Evolutionary conservation across 2,329 filamentous ascomycete species (phyloP).

Genomic region (Penicillium sp.): DNA sequence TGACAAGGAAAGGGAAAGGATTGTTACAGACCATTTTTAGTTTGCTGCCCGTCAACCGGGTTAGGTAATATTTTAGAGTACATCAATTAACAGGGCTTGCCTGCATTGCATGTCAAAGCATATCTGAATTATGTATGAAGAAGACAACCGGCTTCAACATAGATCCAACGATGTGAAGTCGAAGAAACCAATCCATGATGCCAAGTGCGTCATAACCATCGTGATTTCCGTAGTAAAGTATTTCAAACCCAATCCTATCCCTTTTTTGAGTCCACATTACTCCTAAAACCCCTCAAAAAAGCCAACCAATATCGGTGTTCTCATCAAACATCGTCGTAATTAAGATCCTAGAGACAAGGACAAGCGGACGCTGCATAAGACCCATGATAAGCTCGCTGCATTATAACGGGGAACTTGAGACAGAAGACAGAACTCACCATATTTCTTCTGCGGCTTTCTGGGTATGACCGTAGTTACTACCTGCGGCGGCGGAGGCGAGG

Average conservation of each 20-base stretch:
- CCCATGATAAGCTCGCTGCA: background rate
- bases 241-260: background rate
- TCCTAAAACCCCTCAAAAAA: background rate
- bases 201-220: too few relatives aligned
- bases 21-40: background rate
- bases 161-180: background rate
- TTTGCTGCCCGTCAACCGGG: background rate
- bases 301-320: too few relatives aligned
- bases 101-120: background rate
- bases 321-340: background rate
- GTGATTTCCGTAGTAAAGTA: background rate
- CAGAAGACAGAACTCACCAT: background rate
- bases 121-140: background rate
- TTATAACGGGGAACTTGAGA: background rate
- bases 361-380: background rate
- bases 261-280: background rate
- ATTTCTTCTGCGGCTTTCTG: slow-evolving; percentile 3
- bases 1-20: background rate
- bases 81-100: too few relatives aligned
- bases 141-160: background rate
- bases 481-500: background rate
- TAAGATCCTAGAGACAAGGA: background rate
- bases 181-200: background rate
- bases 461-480: background rate
- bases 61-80: too few relatives aligned